These are phyloP conservation scores for Suillus decipiens DNA, from an alignment of 768 basidiomycete genomes.

Conservation along the genomic window DNA sequence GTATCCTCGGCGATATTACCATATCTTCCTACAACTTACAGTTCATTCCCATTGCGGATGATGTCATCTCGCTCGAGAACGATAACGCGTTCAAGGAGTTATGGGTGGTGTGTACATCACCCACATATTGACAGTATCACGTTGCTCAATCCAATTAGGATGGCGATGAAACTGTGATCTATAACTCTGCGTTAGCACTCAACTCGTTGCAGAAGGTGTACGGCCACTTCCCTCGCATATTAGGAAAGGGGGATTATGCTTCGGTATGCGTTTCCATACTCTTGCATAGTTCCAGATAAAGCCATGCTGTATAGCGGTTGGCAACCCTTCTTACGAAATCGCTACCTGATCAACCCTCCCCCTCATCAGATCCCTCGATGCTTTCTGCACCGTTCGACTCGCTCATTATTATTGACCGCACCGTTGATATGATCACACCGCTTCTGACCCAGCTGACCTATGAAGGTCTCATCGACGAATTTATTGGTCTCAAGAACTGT, in stretches of 20 bases:
- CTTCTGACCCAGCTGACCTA: conserved; percentile 95
- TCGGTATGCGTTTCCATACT: conserved; percentile 47
- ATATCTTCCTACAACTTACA: conserved; percentile 89
- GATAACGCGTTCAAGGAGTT: conserved; percentile 86
- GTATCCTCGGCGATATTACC: conserved; percentile 94
- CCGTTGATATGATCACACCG: conserved; percentile 94
- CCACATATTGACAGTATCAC: background rate
- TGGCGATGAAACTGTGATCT: conserved; percentile 88
- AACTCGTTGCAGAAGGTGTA: conserved; percentile 80
- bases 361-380: conserved; percentile 42
- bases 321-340: conserved; percentile 69
- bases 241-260: conserved; percentile 92
- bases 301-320: conserved; percentile 58
- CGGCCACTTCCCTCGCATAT: conserved; percentile 87
- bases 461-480: conserved; percentile 92
- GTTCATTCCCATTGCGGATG: conserved; percentile 91
- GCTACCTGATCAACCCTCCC: conserved; percentile 42
- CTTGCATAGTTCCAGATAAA: background rate
- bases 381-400: conserved; percentile 74
- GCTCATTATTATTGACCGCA: conserved; percentile 86
- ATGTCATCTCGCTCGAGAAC: conserved; percentile 88
- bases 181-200: conserved; percentile 86
- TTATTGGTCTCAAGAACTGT: conserved; percentile 90
- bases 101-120: conserved; percentile 72
- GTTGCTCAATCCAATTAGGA: conserved; percentile 53